Evolutionary conservation across 2,329 filamentous ascomycete genomes (phyloP), one percentile per base, ranked within the genome.

Genomic region (Epichloe typhina): DNA sequence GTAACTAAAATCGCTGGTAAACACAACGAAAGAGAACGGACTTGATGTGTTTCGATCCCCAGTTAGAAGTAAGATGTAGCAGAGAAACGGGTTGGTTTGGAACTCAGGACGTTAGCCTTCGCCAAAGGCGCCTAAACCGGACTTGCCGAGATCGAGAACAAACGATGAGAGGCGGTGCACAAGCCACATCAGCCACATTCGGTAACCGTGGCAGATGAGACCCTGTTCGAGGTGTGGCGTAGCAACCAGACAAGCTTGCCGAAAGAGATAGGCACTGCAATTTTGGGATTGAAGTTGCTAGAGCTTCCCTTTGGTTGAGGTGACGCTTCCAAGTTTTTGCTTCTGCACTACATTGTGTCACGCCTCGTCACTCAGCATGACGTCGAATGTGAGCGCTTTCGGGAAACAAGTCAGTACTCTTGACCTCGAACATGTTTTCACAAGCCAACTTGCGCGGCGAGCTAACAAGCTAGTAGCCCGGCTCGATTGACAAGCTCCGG

Each of bases 401-500:
- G 61, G 59, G 58, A 56, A 54, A 39, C 56, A 58, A 42, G 68
- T 69, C 53, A 57, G 63, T 53, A 21, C 13, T 17, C 5, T 7
- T n/a, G 21, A 44, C 19, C 23, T 15, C 23, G 13, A 3, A 9
- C 6, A 31, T 7, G 23, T 33, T 31, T 8, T 7, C 6, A 43
- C 15, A 7, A 33, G 21, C 15, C 15, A n/a, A 31, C 26, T 46
- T 46, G 33, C 26, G 40, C 26, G 40, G 19, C 26, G n/a, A 42
- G 35, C 48, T 53, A 39, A 49, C 31, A 37, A 37, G 37, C 38
- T 35, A 15, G 40, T 55, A 71, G 69, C 56, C 61, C 50, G 58
- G 62, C 52, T 61, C 64, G 50, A 62, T 71, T 48, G 61, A 62
- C 59, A 72, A 70, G 60, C 67, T 73, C 46, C 62, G 66, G 53